Conservation (phyloP, 2,329 filamentous ascomycete species). For the Sodiomyces alkalinus region DNA sequence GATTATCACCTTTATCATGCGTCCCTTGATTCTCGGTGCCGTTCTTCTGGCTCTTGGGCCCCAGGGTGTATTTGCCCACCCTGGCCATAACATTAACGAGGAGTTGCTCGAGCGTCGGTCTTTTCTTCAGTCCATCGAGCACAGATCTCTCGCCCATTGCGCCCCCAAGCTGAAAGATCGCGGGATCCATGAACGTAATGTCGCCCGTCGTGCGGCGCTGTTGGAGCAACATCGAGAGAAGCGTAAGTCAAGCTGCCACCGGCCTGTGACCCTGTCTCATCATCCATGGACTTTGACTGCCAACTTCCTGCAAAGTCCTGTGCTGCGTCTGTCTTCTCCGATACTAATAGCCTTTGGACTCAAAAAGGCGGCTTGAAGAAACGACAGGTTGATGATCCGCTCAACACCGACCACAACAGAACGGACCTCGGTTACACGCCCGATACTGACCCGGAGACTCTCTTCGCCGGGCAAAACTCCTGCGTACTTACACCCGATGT, state of each 20-base stretch:
- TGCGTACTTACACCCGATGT: conserved; percentile 30
- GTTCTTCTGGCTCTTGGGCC: no score
- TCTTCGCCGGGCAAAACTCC: conserved; percentile 22
- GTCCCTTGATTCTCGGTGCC: no score
- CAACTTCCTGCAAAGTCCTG: no score
- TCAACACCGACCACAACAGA: conserved; percentile 20
- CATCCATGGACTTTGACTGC: no score
- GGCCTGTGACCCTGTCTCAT: no score
- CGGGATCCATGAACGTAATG: conserved; percentile 26
- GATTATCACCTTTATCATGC: no score
- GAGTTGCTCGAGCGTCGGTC: conserved; percentile 33
- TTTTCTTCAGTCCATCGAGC: conserved; percentile 23
- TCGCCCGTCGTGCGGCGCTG: conserved; percentile 25
- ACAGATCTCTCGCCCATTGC: conserved; percentile 30
- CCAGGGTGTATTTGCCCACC: conserved; percentile 28
- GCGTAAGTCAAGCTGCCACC: conserved; percentile 12
- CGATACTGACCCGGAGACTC: conserved; percentile 12
- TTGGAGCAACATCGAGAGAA: conserved; percentile 25
- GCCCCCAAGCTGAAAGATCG: conserved; percentile 28
- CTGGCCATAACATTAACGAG: conserved; percentile 30
- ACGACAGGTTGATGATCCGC: conserved; percentile 15
- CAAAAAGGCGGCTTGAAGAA: conserved; percentile 11
- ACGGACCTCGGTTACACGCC: conserved; percentile 15
- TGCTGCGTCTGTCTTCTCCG: no score
- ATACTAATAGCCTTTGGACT: no score